Evolutionary conservation across 2,329 filamentous ascomycete species (phyloP).

Genomic region (Fusarium concolor): DNA sequence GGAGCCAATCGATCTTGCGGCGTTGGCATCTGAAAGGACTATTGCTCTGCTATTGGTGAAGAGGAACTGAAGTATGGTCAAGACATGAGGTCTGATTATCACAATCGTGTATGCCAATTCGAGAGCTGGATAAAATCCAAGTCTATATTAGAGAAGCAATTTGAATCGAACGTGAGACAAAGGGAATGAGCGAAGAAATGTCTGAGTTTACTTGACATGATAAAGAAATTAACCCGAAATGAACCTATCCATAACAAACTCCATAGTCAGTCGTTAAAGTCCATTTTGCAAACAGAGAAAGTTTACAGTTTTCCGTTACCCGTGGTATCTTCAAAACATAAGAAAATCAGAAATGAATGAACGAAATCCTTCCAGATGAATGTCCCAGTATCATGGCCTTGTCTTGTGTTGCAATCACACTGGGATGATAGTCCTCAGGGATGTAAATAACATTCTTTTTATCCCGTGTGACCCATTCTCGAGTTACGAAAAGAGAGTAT

Average conservation of each 20-base stretch:
- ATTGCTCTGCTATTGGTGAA: constrained; percentile 7
- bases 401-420: neutral
- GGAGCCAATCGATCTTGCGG: neutral
- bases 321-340: neutral
- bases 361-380: neutral
- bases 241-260: no score
- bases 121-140: no score
- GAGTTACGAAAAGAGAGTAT: neutral
- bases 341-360: neutral
- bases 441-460: neutral
- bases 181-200: no score
- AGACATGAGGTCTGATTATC: no score
- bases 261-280: no score
- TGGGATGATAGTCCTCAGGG: neutral
- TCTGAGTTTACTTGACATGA: no score
- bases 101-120: no score
- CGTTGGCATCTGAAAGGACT: neutral
- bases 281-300: no score
- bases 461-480: neutral
- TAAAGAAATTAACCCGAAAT: no score
- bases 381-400: neutral
- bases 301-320: neutral
- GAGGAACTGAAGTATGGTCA: neutral
- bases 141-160: no score
- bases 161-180: no score